These are phyloP conservation scores for Colletotrichum navitas DNA, from an alignment of 2,329 filamentous ascomycete genomes.

Conservation along the genomic window DNA sequence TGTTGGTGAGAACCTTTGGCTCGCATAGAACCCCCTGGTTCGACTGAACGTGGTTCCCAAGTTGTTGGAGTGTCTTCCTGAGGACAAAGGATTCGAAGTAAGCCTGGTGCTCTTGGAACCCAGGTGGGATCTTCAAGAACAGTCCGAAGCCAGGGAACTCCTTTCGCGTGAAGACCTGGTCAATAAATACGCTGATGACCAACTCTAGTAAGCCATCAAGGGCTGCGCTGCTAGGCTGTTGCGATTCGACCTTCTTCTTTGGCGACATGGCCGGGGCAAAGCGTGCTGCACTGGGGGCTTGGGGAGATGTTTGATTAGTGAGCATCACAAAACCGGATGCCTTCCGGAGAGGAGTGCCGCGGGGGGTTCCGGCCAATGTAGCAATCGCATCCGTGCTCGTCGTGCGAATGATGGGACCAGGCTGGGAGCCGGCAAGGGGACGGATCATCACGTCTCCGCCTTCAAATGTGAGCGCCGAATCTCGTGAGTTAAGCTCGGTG, in stretches of 20 bases:
- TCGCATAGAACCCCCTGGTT: conserved; percentile 82
- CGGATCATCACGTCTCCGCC: conserved; percentile 87
- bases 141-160: conserved; percentile 91
- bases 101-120: conserved; percentile 93
- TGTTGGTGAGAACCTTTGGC: conserved; percentile 86
- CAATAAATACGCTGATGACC: conserved; percentile 82
- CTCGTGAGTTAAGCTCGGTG: conserved; percentile 86
- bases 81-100: conserved; percentile 95
- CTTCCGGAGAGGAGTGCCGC: conserved; percentile 77
- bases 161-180: conserved; percentile 87
- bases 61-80: conserved; percentile 77
- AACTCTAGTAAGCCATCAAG: conserved; percentile 84
- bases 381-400: conserved; percentile 67
- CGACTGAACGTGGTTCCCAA: conserved; percentile 77
- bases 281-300: conserved; percentile 70
- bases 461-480: conserved; percentile 85
- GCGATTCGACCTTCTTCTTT: conserved; percentile 62
- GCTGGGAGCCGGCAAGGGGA: conserved; percentile 73
- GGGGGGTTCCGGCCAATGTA: conserved; percentile 60
- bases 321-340: conserved; percentile 94
- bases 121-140: conserved; percentile 89
- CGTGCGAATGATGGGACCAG: conserved; percentile 80
- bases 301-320: conserved; percentile 74
- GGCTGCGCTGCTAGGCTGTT: conserved; percentile 74
- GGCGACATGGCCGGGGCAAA: conserved; percentile 74